Base-by-base conservation (phyloP, 768 basidiomycete species). In the Suillus ampliporus region DNA sequence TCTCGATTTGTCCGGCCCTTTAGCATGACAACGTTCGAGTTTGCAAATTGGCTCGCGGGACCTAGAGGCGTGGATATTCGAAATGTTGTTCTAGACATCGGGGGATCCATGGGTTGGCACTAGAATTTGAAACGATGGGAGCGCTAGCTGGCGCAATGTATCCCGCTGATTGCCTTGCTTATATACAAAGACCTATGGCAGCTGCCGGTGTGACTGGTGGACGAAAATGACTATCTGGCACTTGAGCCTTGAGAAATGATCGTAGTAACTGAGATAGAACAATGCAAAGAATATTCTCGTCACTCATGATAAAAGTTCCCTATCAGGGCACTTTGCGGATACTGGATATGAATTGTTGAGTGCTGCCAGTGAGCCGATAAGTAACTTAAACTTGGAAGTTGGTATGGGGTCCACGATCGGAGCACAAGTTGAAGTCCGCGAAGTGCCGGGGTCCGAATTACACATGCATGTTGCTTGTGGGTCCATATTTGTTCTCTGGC, bases 381-480 rank as follows among this genome's bases (percentile, higher is more conserved):
- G n/a, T n/a, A n/a, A n/a, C n/a, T n/a, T n/a, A n/a, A n/a, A n/a
- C n/a, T n/a, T n/a, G n/a, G n/a, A n/a, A n/a, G n/a, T n/a, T n/a
- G n/a, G n/a, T n/a, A n/a, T n/a, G n/a, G n/a, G n/a, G n/a, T n/a
- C n/a, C n/a, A n/a, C n/a, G n/a, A n/a, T n/a, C n/a, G n/a, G n/a
- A n/a, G n/a, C n/a, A n/a, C n/a, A n/a, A n/a, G 31, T 31, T 31
- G 3, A 31, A 31, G 31, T 31, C 31, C 31, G 31, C 50, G 50
- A 51, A 31, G 19, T 51, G 50, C 50, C 50, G 50, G 50, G 50
- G 19, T 51, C 50, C 28, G 19, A 51, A 51, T 46, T 46, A 2
- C 5, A 2, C n/a, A 19, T 31, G 31, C 31, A 6, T 3, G 40
- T 41, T 40, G 5, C 21, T 13, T 23, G 23, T 47, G 23, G 46